Conservation (phyloP, 805 yeast genomes). For the Wickerhamiella sergipiensis region DNA sequence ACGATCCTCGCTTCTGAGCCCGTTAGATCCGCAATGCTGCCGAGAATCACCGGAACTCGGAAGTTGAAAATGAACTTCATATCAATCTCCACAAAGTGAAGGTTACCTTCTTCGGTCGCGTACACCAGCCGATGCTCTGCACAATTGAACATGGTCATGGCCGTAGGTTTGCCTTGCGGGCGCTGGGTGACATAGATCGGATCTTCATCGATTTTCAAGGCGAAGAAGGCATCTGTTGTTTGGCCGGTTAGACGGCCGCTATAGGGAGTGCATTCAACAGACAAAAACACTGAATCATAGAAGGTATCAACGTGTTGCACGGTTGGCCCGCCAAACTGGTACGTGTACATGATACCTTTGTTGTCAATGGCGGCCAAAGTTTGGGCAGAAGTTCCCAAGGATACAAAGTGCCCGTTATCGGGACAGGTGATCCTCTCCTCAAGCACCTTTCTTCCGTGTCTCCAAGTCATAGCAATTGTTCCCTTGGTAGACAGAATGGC, state of each 20-base stretch:
- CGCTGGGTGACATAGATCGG: not conserved
- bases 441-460: not conserved
- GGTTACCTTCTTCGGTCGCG: not conserved
- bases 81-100: not conserved
- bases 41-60: not conserved
- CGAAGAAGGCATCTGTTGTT: not conserved
- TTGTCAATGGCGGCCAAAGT: not conserved
- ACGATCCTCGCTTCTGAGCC: not conserved
- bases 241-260: not conserved
- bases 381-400: not conserved
- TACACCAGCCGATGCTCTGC: not conserved
- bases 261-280: not conserved
- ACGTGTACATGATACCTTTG: not conserved
- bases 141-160: not conserved
- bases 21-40: not conserved
- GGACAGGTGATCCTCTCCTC: not conserved
- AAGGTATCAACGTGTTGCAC: not conserved
- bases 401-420: not conserved
- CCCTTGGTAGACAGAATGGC: not conserved
- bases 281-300: not conserved
- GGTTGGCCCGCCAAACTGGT: not conserved
- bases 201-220: too few relatives aligned
- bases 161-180: not conserved
- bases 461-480: not conserved
- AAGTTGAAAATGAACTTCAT: too few relatives aligned